Percentiles rank a stretch among this genome's conserved stretches.
Conservation (phyloP, 768 basidiomycete genomes). For the Calvatia gigantea region DNA sequence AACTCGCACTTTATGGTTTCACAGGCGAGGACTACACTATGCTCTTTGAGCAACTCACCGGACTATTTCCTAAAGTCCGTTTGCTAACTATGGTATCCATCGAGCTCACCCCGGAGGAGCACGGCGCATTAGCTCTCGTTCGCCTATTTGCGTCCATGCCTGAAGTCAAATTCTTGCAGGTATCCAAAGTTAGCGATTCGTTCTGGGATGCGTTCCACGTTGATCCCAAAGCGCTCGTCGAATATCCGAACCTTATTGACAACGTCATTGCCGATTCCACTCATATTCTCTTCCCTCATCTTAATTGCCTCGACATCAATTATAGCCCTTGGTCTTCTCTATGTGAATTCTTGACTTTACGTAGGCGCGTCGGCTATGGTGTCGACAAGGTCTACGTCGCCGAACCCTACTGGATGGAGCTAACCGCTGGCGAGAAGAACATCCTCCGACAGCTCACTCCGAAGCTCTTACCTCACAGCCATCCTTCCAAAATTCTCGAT, state of each 20-base stretch:
- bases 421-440: neutral
- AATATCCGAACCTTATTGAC: neutral
- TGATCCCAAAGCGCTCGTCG: slow-evolving; percentile 19
- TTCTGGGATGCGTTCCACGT: slow-evolving; percentile 49
- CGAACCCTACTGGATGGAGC: slow-evolving; percentile 7
- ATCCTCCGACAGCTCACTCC: slow-evolving; percentile 5
- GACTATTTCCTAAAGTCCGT: slow-evolving; percentile 47
- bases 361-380: slow-evolving; percentile 9
- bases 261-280: slow-evolving; percentile 1
- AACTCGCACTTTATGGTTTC: slow-evolving; percentile 56
- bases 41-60: slow-evolving; percentile 43
- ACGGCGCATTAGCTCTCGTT: slow-evolving; percentile 30
- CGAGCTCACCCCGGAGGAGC: slow-evolving; percentile 26
- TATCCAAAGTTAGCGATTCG: slow-evolving; percentile 38
- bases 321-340: slow-evolving; percentile 3
- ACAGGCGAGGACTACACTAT: slow-evolving; percentile 47
- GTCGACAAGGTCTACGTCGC: slow-evolving; percentile 10
- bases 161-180: slow-evolving; percentile 43
- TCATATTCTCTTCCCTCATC: slow-evolving; percentile 9
- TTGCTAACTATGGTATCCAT: slow-evolving; percentile 51
- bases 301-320: slow-evolving; percentile 10
- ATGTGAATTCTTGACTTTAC: slow-evolving; percentile 7
- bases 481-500: slow-evolving; percentile 10
- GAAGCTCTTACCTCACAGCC: slow-evolving; percentile 8
- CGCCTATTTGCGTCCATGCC: slow-evolving; percentile 61